Percentiles rank a stretch among this genome's conserved stretches.
Evolutionary conservation across 306 rosid genomes (phyloP).

Genomic region (apple (Malus domestica)): DNA sequence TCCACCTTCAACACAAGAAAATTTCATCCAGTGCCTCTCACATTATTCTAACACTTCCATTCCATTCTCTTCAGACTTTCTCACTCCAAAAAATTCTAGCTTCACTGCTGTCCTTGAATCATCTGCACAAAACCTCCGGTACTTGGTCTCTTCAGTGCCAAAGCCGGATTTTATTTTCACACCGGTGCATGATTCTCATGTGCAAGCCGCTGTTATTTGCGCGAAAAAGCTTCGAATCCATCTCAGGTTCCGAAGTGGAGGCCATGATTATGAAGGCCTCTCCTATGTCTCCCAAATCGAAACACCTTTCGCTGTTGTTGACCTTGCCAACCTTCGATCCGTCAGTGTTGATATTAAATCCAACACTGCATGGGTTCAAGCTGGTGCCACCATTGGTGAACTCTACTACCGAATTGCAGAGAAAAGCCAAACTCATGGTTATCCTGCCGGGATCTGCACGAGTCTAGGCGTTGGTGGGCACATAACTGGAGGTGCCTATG

Average conservation of each 20-base stretch:
- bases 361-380: slow-evolving; percentile 67
- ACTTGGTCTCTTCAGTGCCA: slow-evolving; percentile 41
- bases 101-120: slow-evolving; percentile 37
- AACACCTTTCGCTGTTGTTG: slow-evolving; percentile 50
- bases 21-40: slow-evolving; percentile 37
- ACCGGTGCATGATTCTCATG: slow-evolving; percentile 51
- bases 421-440: slow-evolving; percentile 54
- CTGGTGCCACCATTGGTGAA: slow-evolving; percentile 70
- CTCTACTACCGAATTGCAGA: slow-evolving; percentile 53
- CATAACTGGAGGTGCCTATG: slow-evolving; percentile 74
- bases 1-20: not conserved
- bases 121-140: slow-evolving; percentile 50
- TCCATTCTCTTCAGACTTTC: slow-evolving; percentile 27
- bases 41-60: slow-evolving; percentile 5
- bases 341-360: slow-evolving; percentile 33
- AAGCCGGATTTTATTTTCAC: slow-evolving; percentile 68
- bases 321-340: slow-evolving; percentile 48
- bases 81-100: slow-evolving; percentile 28
- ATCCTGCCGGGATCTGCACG: slow-evolving; percentile 67
- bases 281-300: slow-evolving; percentile 57
- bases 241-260: slow-evolving; percentile 64
- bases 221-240: slow-evolving; percentile 50
- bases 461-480: slow-evolving; percentile 74
- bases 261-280: slow-evolving; percentile 84
- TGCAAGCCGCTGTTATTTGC: slow-evolving; percentile 58